Percentiles rank a stretch among this genome's conserved stretches.
Conservation (phyloP, 805 yeast species). For the Millerago galiae region DNA sequence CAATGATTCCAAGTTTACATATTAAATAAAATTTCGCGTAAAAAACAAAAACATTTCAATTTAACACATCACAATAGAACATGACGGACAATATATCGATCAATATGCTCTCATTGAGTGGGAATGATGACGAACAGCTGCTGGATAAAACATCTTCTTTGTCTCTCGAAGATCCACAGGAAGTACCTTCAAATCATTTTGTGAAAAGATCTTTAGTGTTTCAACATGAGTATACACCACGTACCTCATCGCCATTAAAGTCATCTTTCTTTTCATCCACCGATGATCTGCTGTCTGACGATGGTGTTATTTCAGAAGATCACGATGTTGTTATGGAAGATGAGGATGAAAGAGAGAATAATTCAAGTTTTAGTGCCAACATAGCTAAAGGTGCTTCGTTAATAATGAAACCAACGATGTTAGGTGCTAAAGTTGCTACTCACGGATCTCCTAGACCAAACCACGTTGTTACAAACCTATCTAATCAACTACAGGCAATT, state of each 20-base stretch:
- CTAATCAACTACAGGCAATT: conserved; percentile 3
- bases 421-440: conserved; percentile 23
- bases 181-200: background rate
- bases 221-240: conserved; percentile 15
- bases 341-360: conserved; percentile 1
- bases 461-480: background rate
- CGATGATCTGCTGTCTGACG: background rate
- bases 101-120: background rate
- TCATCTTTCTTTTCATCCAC: background rate
- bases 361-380: conserved; percentile 3
- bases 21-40: no score
- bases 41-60: no score
- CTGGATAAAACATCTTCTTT: background rate
- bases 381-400: conserved; percentile 4
- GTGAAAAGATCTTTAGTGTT: conserved; percentile 1
- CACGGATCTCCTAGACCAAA: conserved; percentile 11
- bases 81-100: background rate
- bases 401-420: conserved; percentile 20
- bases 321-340: conserved; percentile 8
- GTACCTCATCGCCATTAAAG: conserved; percentile 14
- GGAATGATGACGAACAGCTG: background rate
- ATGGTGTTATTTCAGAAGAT: conserved; percentile 2
- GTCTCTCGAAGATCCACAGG: conserved; percentile 1
- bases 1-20: no score
- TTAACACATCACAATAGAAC: background rate